These are phyloP conservation scores for Strobilomyces confusus DNA, from an alignment of 768 basidiomycete species.

Conservation along the genomic window DNA sequence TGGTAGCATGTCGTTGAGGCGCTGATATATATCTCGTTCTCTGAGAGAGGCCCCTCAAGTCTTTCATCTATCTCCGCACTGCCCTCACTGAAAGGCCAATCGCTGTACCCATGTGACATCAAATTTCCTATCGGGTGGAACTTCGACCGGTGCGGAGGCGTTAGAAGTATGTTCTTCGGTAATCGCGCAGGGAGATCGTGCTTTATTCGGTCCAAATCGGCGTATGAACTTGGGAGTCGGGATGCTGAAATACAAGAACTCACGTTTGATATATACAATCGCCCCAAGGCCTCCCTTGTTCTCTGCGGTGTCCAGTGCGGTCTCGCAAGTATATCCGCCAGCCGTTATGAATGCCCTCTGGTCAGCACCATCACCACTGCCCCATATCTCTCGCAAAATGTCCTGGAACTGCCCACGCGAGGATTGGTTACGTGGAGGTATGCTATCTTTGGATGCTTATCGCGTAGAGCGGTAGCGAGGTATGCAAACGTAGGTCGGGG, in stretches of 20 bases:
- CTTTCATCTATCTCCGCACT: too few relatives aligned
- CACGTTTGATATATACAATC: conserved; percentile 4
- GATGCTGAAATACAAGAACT: background rate
- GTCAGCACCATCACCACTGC: background rate
- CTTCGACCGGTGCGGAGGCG: too few relatives aligned
- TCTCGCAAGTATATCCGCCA: background rate
- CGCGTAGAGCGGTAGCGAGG: background rate
- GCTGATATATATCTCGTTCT: too few relatives aligned
- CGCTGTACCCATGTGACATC: too few relatives aligned
- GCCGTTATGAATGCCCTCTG: background rate
- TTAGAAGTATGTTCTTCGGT: background rate
- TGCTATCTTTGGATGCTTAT: too few relatives aligned
- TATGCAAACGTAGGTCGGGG: background rate
- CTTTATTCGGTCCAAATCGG: conserved; percentile 8
- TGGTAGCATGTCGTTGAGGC: background rate
- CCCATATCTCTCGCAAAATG: background rate
- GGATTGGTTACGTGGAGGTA: background rate
- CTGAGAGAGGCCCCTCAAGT: too few relatives aligned
- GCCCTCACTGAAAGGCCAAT: too few relatives aligned
- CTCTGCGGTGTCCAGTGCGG: background rate
- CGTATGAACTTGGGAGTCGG: too few relatives aligned
- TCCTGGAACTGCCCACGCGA: background rate
- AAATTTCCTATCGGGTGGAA: too few relatives aligned
- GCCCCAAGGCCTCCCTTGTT: background rate
- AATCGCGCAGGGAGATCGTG: too few relatives aligned